A percentile compares a stretch with the other conserved stretches of the same genome.
phyloP scores from a whole-genome alignment of 169 alveolate species.

The Besnoitia besnoiti region DNA sequence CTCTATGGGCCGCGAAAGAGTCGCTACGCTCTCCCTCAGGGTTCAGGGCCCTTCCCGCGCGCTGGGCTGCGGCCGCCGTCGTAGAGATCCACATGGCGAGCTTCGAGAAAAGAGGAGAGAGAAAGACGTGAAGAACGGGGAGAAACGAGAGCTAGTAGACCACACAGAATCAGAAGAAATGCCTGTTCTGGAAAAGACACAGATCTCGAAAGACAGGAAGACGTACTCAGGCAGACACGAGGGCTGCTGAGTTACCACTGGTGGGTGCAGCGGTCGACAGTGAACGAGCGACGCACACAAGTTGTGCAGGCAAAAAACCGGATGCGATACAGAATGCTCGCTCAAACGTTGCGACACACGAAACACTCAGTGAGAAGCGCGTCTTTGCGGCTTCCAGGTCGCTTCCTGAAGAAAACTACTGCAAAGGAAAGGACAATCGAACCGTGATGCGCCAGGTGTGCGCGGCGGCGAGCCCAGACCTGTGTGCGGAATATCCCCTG shows the following conservation, averaged over 20 bases:
- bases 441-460: too few species aligned
- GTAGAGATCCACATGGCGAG: neutral
- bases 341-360: neutral
- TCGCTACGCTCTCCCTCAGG: too few species aligned
- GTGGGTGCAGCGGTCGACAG: neutral
- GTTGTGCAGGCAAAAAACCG: neutral
- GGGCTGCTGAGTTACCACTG: too few species aligned
- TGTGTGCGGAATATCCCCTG: too few species aligned
- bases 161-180: neutral
- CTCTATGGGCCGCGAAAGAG: too few species aligned
- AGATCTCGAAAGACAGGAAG: neutral
- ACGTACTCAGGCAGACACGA: neutral
- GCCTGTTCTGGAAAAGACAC: too few species aligned
- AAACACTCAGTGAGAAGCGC: neutral
- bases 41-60: too few species aligned
- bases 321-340: neutral
- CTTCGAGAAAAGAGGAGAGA: neutral
- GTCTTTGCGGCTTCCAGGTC: too few species aligned
- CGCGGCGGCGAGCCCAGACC: too few species aligned
- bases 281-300: neutral
- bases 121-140: neutral
- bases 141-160: neutral
- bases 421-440: too few species aligned
- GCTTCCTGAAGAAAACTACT: too few species aligned
- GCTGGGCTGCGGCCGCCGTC: neutral